Conservation (phyloP, 2,329 filamentous ascomycete genomes). For the Alternaria novae-zelandiae region DNA sequence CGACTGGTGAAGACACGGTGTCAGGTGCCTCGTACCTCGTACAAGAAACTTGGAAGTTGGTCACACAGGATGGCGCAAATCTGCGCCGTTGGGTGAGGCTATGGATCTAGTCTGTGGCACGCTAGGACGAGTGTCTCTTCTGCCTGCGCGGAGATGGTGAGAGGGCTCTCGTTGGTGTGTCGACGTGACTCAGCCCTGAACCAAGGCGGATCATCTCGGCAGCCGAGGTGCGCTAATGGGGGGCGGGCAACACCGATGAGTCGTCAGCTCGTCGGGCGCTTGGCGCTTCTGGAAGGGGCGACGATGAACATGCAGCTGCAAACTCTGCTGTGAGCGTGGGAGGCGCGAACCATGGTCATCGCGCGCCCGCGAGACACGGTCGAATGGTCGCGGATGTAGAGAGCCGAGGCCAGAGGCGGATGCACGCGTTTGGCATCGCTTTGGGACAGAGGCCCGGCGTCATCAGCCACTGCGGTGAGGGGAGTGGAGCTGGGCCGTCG, state of each 20-base stretch:
- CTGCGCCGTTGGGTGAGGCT: constrained; percentile 13
- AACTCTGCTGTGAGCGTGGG: constrained; percentile 8
- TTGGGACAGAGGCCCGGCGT: constrained; percentile 17
- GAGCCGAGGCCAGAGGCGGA: constrained; percentile 12
- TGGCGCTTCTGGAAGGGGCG: constrained; percentile 27
- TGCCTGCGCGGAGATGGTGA: constrained; percentile 23
- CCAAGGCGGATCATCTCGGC: constrained; percentile 27
- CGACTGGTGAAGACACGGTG: constrained; percentile 31
- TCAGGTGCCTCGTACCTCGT: constrained; percentile 33
- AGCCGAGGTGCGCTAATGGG: constrained; percentile 9
- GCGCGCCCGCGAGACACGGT: not conserved
- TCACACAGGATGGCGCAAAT: constrained; percentile 27
- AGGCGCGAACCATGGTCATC: constrained; percentile 10
- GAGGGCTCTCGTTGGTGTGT: constrained; percentile 11
- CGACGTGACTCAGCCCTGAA: constrained; percentile 34
- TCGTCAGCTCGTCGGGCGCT: constrained; percentile 12
- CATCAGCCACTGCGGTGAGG: constrained; percentile 7
- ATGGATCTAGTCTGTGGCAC: constrained; percentile 9
- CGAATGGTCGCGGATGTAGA: constrained; percentile 4
- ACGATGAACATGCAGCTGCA: constrained; percentile 21
- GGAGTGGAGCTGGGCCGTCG: constrained; percentile 2
- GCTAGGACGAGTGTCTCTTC: constrained; percentile 19
- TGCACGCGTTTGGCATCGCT: constrained; percentile 11
- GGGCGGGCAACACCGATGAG: constrained; percentile 18
- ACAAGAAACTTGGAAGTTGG: constrained; percentile 15